Evolutionary conservation across 1,284 basidiomycete species (phyloP).

Genomic region (Sporisorium sorghi): DNA sequence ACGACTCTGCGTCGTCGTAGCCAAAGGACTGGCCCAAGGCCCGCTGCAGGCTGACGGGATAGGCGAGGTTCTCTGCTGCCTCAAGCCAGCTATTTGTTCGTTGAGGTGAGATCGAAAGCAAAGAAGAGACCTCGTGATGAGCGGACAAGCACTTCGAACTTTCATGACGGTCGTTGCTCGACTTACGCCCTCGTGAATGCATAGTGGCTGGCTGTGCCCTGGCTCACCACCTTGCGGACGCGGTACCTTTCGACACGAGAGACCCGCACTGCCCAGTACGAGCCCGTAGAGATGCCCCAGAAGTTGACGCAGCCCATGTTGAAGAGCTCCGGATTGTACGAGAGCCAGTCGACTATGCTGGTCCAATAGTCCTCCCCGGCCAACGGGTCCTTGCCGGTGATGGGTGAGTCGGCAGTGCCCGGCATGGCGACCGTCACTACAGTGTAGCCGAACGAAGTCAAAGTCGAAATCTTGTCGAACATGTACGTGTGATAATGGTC

Average conservation of each 20-base stretch:
- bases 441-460: slow-evolving; percentile 21
- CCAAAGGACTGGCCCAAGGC: slow-evolving; percentile 38
- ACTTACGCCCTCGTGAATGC: slow-evolving; percentile 40
- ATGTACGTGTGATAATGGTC: slow-evolving; percentile 48
- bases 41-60: slow-evolving; percentile 42
- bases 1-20: slow-evolving; percentile 28
- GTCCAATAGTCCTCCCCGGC: slow-evolving; percentile 31
- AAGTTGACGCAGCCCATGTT: slow-evolving; percentile 27
- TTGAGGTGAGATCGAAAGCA: background rate
- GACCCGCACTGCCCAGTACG: slow-evolving; percentile 40
- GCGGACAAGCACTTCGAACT: background rate
- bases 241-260: slow-evolving; percentile 29
- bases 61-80: slow-evolving; percentile 38
- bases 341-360: slow-evolving; percentile 45
- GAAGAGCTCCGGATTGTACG: slow-evolving; percentile 15
- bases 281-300: slow-evolving; percentile 48
- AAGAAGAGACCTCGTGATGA: background rate
- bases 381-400: slow-evolving; percentile 25
- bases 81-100: slow-evolving; percentile 41
- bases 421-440: slow-evolving; percentile 39
- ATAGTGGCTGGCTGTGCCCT: slow-evolving; percentile 49
- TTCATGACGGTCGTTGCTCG: background rate
- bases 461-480: slow-evolving; percentile 17
- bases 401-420: slow-evolving; percentile 46
- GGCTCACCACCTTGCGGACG: slow-evolving; percentile 30